Percentiles rank a stretch among this genome's conserved stretches.
Evolutionary conservation across 768 basidiomycete genomes (phyloP).

Genomic region (Pisolithus albus): DNA sequence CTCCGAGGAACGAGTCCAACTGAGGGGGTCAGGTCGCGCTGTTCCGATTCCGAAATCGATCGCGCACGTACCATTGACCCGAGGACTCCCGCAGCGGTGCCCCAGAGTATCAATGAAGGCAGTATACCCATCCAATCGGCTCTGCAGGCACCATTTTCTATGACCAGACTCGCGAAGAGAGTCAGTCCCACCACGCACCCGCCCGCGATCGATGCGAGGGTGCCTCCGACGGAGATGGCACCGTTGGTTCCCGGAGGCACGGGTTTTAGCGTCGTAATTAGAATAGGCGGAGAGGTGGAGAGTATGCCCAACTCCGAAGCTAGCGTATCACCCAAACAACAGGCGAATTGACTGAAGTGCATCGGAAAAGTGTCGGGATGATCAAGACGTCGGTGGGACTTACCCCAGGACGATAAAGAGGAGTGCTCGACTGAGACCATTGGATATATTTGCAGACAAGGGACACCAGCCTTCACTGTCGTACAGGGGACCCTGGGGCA

Average conservation of each 20-base stretch:
- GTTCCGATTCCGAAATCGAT: background rate
- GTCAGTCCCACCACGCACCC: conserved; percentile 65
- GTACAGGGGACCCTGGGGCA: conserved; percentile 26
- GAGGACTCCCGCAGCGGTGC: conserved; percentile 59
- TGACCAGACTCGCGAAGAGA: conserved; percentile 46
- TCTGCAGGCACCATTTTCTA: conserved; percentile 58
- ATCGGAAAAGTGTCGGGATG: conserved; percentile 1
- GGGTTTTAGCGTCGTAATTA: conserved; percentile 68
- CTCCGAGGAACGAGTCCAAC: conserved; percentile 85
- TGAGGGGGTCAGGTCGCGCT: conserved; percentile 22
- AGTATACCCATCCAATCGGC: conserved; percentile 32
- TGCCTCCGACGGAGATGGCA: conserved; percentile 71
- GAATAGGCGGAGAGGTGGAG: conserved; percentile 55
- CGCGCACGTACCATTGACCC: conserved; percentile 63
- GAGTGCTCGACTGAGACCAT: background rate
- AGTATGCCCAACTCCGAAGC: conserved; percentile 92
- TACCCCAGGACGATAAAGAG: background rate
- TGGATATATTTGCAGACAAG: conserved; percentile 30
- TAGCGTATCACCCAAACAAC: conserved; percentile 86
- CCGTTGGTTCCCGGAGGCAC: conserved; percentile 93
- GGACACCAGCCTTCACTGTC: conserved; percentile 55
- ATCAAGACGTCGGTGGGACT: background rate
- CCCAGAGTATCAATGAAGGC: conserved; percentile 47
- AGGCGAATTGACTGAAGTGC: conserved; percentile 67
- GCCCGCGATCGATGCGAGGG: conserved; percentile 63